Percentiles rank a stretch among this genome's conserved stretches.
Conservation (phyloP, 2,329 filamentous ascomycete genomes). For the Helotiales sp. region DNA sequence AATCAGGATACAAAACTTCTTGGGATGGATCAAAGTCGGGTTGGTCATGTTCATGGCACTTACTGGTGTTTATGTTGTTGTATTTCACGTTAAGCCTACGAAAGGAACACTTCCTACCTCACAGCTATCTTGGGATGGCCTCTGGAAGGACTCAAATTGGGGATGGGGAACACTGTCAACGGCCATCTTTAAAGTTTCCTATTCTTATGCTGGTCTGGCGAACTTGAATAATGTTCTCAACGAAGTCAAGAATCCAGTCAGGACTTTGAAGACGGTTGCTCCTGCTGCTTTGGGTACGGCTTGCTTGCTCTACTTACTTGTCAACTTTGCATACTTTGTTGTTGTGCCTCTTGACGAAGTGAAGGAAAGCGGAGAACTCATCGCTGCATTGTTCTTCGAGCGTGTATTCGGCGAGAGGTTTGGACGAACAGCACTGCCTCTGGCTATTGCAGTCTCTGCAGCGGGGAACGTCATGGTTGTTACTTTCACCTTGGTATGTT, state of each 20-base stretch:
- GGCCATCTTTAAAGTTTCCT: conserved; percentile 56
- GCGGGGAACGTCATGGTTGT: conserved; percentile 51
- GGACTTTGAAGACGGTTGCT: conserved; percentile 57
- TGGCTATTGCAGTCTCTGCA: conserved; percentile 48
- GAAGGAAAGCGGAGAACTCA: conserved; percentile 51
- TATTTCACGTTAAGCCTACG: conserved; percentile 40
- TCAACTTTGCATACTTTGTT: conserved; percentile 61
- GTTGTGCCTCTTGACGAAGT: conserved; percentile 58
- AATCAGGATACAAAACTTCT: conserved; percentile 57
- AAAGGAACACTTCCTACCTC: conserved; percentile 11
- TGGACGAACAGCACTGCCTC: conserved; percentile 43
- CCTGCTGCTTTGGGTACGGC: conserved; percentile 53
- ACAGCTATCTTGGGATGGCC: conserved; percentile 45
- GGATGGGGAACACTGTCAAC: conserved; percentile 63
- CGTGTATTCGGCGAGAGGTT: conserved; percentile 49
- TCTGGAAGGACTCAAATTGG: conserved; percentile 69
- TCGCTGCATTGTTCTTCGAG: conserved; percentile 58
- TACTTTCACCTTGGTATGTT: conserved; percentile 54
- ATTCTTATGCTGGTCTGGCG: conserved; percentile 53
- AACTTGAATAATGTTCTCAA: conserved; percentile 57
- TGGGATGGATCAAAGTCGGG: conserved; percentile 64
- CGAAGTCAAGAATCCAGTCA: conserved; percentile 57
- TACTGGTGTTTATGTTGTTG: conserved; percentile 59
- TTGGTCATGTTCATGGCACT: conserved; percentile 62
- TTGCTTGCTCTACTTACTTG: conserved; percentile 55